Evolutionary conservation across 2,329 filamentous ascomycete genomes (phyloP).

Genomic region (Aspergillus phoenicis): DNA sequence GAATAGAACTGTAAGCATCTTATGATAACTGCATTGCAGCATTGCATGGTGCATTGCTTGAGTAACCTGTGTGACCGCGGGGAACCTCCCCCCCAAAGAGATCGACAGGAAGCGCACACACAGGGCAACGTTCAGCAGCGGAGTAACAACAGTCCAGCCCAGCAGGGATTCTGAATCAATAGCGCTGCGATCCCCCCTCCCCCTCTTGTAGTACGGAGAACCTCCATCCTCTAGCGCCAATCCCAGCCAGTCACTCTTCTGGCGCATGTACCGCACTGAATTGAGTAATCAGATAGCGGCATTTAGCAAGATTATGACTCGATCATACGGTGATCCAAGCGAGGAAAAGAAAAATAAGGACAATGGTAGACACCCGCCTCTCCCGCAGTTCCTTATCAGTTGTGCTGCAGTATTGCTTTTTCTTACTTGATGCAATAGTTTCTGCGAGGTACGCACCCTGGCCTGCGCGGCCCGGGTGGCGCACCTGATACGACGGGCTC

Average conservation of each 20-base stretch:
- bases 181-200: not conserved
- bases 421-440: not conserved
- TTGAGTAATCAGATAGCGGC: conserved; percentile 5
- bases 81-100: not conserved
- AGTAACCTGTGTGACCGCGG: not conserved
- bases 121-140: not conserved
- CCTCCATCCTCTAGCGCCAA: not conserved
- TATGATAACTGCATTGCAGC: not conserved
- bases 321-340: conserved; percentile 6
- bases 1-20: not conserved
- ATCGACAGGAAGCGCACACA: not conserved
- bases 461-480: not conserved
- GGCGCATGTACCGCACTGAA: not conserved
- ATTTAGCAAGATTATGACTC: not conserved
- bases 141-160: not conserved
- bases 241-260: not conserved
- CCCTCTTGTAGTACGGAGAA: not conserved
- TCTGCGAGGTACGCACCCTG: not conserved
- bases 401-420: not conserved
- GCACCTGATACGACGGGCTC: conserved; percentile 6
- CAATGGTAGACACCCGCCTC: not conserved
- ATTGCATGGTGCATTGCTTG: not conserved
- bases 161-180: not conserved
- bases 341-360: not conserved
- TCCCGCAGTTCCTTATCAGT: not conserved